Evolutionary conservation across 257 asterid genomes (phyloP), one percentile per base, ranked within the genome.

Genomic region (Solanum bukasovii): DNA sequence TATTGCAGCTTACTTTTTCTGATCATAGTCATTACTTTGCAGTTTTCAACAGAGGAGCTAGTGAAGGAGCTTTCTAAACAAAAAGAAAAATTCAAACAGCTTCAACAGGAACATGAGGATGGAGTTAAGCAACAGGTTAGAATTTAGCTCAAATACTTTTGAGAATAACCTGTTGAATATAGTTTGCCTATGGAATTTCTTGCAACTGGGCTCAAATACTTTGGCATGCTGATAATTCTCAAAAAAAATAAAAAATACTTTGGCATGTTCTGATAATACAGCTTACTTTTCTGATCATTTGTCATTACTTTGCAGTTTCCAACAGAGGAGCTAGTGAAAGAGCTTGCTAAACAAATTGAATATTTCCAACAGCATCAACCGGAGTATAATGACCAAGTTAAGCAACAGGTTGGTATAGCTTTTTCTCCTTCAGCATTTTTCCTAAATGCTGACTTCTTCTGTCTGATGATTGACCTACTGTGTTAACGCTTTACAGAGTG

Each of bases 401-500:
- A 63, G 71, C 71, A 63, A 63, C 31, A 63, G 71, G 71, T 20
- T 14, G 44, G 65, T n/a, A 12, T 75, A 92, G 37, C 44, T 72
- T 87, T 84, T 88, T 52, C 91, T 81, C 74, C 77, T 72, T 70
- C 90, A 95, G 94, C 86, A 87, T 42, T 77, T 81, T 78, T 72
- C 65, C 61, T 42, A 13, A 78, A 42, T 7, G 6, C 35, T 42
- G 37, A 5, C 63, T 42, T 78, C 12, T 0, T 71, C 42, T 33
- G 42, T 74, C 59, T 87, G 83, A 44, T 85, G 78, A 79, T 84
- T 88, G 83, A 86, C 72, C 16, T 82, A 33, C 86, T 71, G 59
- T 27, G 87, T 87, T 38, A 12, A 34, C 75, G 82, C 35, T 38
- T 35, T 91, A 91, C 98, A 96, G 99, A 95, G 98, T 84, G 96